phyloP scores from a whole-genome alignment of 805 yeast species.

The Metschnikowia gelsemii region DNA sequence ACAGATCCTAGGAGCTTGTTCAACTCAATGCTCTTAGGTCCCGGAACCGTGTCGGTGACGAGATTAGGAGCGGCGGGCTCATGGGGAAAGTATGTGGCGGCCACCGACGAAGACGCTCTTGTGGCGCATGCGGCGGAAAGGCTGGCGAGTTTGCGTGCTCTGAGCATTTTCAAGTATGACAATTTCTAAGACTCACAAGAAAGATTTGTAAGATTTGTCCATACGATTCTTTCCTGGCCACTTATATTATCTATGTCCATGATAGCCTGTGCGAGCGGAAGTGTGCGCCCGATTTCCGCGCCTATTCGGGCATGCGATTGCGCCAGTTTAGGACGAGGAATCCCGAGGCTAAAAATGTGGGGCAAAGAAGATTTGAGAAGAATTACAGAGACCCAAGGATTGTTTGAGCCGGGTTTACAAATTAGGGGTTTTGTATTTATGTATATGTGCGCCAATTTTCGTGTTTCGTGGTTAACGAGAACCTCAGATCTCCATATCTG shows the following conservation, averaged over 20 bases:
- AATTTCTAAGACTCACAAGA: not conserved
- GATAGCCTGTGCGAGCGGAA: constrained; percentile 1
- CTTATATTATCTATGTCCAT: not conserved
- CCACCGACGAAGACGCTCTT: constrained; percentile 19
- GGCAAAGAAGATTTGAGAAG: not conserved
- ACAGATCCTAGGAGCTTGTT: constrained; percentile 37
- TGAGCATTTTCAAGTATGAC: constrained; percentile 11
- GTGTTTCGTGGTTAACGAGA: too few relatives aligned
- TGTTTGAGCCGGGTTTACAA: too few relatives aligned
- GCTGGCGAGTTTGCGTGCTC: constrained; percentile 8
- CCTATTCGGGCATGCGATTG: constrained; percentile 8
- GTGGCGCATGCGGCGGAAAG: constrained; percentile 5
- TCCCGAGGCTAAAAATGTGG: constrained; percentile 1
- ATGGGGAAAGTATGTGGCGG: constrained; percentile 34
- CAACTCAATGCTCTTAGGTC: constrained; percentile 33
- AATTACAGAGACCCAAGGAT: not conserved
- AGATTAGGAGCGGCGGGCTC: constrained; percentile 37
- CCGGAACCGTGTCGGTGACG: constrained; percentile 35
- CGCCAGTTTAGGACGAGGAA: constrained; percentile 8
- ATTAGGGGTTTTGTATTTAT: too few relatives aligned
- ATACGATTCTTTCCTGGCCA: not conserved
- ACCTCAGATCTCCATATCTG: too few relatives aligned
- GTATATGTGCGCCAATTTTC: too few relatives aligned
- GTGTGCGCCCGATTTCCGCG: constrained; percentile 7
- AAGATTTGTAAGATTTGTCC: too few relatives aligned